Evolutionary conservation across 805 yeast genomes (phyloP), one percentile per base, ranked within the genome.

Genomic region (Komagataella populi): DNA sequence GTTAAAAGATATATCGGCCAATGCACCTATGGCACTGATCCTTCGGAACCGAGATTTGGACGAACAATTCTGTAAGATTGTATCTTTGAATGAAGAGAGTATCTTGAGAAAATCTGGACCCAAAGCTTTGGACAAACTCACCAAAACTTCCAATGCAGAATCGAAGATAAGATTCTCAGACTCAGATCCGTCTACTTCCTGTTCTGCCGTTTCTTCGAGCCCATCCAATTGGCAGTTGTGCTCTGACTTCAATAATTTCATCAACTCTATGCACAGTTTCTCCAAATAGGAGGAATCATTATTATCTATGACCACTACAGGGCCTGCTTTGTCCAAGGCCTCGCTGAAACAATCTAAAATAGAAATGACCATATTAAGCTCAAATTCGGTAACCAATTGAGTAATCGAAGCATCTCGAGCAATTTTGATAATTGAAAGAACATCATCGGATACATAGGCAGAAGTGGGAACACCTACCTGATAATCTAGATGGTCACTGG

Each of bases 1-100:
- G 53, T 90, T 90, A 52, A 77, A 77, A 50, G 86, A 78, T 55
- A 93, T 82, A 67, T 91, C 99, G 48, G 98, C 96, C 55, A 88
- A 72, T 46, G 93, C 86, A 55, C 98, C 98, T 55, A 87, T 79
- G 48, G 95, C 83, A 51, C 85, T 76, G 36, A 86, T 84, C 65
- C 97, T 81, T 74, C 86, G 90, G 56, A 75, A 71, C 65, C 76
- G 78, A 50, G 84, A 78, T 66, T 81, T 80, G 53, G 83, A 77
- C 55, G 72, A 72, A 59, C 77, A 77, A 63, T 79, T 78, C 51
- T 73, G 62, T 53, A 77, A 66, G 50, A 90, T 72, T 51, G 76
- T 71, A 55, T 79, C 83, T 67, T 83, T 82, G 76, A 84, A 86
- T 30, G 85, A 75, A 43, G 71, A 73, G 62, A 91, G 88, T 55